Evolutionary conservation across 352 stramenopile genomes (phyloP).

Genomic region (Pythium phragmitis): DNA sequence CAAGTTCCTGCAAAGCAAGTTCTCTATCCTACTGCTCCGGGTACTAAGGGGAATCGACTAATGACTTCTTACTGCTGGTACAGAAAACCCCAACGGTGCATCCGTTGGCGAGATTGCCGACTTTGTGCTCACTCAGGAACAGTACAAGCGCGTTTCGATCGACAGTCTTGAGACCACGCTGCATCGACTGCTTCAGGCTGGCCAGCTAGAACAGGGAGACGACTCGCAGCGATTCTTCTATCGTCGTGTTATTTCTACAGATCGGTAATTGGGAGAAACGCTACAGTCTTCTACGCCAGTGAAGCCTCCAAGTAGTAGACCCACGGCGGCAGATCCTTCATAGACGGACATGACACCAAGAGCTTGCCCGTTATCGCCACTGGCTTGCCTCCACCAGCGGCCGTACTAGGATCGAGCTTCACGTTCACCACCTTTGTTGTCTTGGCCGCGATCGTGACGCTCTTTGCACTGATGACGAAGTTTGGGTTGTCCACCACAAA

Average conservation of each 20-base stretch:
- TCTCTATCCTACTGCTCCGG: neutral
- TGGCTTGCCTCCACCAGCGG: slow-evolving; percentile 1
- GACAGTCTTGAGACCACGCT: slow-evolving; percentile 53
- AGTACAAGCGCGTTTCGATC: slow-evolving; percentile 50
- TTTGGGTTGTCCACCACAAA: slow-evolving; percentile 74
- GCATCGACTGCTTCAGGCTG: slow-evolving; percentile 27
- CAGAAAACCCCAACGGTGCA: slow-evolving; percentile 32
- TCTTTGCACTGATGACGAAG: slow-evolving; percentile 62
- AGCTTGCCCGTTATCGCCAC: slow-evolving; percentile 62
- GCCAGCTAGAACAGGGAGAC: slow-evolving; percentile 32
- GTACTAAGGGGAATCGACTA: neutral
- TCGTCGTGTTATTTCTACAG: neutral
- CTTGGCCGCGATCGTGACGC: slow-evolving; percentile 71
- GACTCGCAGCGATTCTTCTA: slow-evolving; percentile 37
- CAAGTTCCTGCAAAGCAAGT: slow-evolving; percentile 36
- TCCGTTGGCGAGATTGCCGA: slow-evolving; percentile 54
- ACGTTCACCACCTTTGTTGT: slow-evolving; percentile 55
- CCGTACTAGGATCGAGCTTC: slow-evolving; percentile 39
- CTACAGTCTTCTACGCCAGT: slow-evolving; percentile 1
- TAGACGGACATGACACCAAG: slow-evolving; percentile 69
- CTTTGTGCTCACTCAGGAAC: slow-evolving; percentile 40
- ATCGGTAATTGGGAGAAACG: neutral
- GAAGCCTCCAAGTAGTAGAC: slow-evolving; percentile 82
- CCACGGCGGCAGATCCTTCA: slow-evolving; percentile 79
- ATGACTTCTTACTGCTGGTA: neutral